These are phyloP conservation scores for Corylus avellana DNA, from an alignment of 306 rosid species.

Conservation along the genomic window DNA sequence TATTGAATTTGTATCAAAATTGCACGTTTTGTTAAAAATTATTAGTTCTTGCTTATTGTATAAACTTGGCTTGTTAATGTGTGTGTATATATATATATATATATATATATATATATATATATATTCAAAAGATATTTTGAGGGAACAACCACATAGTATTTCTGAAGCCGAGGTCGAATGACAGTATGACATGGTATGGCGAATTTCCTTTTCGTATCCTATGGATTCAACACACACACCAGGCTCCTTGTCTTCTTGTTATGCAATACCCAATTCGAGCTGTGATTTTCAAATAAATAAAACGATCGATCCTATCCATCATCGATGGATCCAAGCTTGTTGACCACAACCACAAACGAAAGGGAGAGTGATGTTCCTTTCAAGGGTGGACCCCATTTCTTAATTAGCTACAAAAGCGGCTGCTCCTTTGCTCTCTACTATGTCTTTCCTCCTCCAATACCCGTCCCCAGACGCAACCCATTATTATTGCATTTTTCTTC, in stretches of 20 bases:
- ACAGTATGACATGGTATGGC: neutral
- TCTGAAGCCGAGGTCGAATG: neutral
- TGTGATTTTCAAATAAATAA: slow-evolving; percentile 7
- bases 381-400: slow-evolving; percentile 22
- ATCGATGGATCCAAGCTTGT: slow-evolving; percentile 20
- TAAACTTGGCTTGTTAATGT: no score
- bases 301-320: no score
- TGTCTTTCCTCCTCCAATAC: slow-evolving; percentile 9
- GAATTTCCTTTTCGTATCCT: neutral
- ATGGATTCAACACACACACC: neutral
- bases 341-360: slow-evolving; percentile 27
- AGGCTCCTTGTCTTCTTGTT: neutral
- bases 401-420: slow-evolving; percentile 28
- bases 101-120: no score
- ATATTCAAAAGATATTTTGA: no score
- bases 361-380: slow-evolving; percentile 23
- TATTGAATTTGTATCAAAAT: no score
- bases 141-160: no score
- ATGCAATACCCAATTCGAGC: neutral
- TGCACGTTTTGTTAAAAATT: no score
- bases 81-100: no score
- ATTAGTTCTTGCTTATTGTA: no score
- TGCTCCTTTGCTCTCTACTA: slow-evolving; percentile 9
- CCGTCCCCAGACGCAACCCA: slow-evolving; percentile 32
- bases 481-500: slow-evolving; percentile 11